Evolutionary conservation across 2,329 filamentous ascomycete species (phyloP).

Genomic region (Hypoxylon sp.): DNA sequence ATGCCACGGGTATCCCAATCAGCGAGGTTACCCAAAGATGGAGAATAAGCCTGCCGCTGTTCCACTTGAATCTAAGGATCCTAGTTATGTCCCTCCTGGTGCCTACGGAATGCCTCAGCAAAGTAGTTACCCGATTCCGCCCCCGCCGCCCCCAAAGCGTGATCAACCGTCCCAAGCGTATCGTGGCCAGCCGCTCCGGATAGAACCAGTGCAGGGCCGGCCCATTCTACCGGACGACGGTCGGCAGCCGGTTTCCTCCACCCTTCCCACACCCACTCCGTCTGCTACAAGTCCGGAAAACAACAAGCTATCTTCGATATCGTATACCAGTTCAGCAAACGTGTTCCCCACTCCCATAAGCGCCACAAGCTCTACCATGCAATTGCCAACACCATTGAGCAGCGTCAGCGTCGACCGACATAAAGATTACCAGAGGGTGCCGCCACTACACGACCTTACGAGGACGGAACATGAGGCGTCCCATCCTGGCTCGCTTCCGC

Average conservation of each 20-base stretch:
- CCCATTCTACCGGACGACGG: constrained; percentile 71
- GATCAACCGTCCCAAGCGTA: constrained; percentile 70
- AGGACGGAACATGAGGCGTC: constrained; percentile 69
- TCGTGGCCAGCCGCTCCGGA: constrained; percentile 73
- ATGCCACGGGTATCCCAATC: constrained; percentile 91
- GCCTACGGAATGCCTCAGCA: constrained; percentile 70
- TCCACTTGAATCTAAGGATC: constrained; percentile 87
- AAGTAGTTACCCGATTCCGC: constrained; percentile 51
- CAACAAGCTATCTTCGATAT: constrained; percentile 72
- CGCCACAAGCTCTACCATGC: constrained; percentile 59
- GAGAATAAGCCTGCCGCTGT: constrained; percentile 77
- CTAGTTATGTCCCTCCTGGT: constrained; percentile 71
- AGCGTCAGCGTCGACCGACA: constrained; percentile 56
- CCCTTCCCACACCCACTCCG: constrained; percentile 70
- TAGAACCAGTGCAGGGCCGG: constrained; percentile 73
- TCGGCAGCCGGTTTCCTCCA: constrained; percentile 70
- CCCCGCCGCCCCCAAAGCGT: constrained; percentile 61
- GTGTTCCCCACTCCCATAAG: constrained; percentile 75
- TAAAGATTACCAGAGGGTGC: constrained; percentile 72
- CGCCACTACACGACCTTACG: constrained; percentile 71
- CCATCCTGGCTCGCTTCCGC: constrained; percentile 68
- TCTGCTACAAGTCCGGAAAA: constrained; percentile 72
- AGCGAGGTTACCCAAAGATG: constrained; percentile 84
- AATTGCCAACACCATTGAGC: constrained; percentile 53
- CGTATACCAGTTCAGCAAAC: constrained; percentile 66